These are phyloP conservation scores for Pythium brachiatum DNA, from an alignment of 352 stramenopile species.

Conservation along the genomic window DNA sequence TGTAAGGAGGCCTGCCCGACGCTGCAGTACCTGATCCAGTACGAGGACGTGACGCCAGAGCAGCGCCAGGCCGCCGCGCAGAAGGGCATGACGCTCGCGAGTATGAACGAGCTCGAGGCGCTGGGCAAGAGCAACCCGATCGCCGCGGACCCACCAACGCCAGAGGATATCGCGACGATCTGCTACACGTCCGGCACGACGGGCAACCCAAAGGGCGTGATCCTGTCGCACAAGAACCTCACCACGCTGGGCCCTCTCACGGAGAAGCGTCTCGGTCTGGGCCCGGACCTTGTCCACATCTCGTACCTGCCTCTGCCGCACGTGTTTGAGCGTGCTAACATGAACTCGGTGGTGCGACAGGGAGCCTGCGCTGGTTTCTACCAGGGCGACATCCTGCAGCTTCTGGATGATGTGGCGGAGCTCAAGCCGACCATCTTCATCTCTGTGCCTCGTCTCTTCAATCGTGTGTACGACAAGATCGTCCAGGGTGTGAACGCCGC, in stretches of 20 bases:
- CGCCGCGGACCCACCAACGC: conserved; percentile 43
- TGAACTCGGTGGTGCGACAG: conserved; percentile 80
- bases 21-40: conserved; percentile 56
- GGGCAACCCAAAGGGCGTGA: conserved; percentile 94
- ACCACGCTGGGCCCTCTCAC: conserved; percentile 23
- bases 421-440: conserved; percentile 92
- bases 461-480: conserved; percentile 97
- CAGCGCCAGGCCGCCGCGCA: conserved; percentile 24
- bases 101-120: conserved; percentile 37
- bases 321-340: conserved; percentile 94
- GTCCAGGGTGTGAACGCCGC: conserved; percentile 62
- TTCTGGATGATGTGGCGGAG: conserved; percentile 94
- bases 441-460: conserved; percentile 94
- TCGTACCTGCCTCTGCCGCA: conserved; percentile 97
- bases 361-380: conserved; percentile 71
- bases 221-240: conserved; percentile 90
- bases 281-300: conserved; percentile 86
- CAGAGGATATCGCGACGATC: conserved; percentile 90
- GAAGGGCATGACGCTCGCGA: conserved; percentile 42
- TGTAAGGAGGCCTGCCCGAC: conserved; percentile 47
- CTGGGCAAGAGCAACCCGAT: conserved; percentile 38
- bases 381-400: conserved; percentile 85
- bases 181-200: conserved; percentile 97
- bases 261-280: conserved; percentile 33
- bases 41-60: conserved; percentile 41